Evolutionary conservation across 108 stramenopile species (phyloP).

Genomic region (Fragilariopsis cylindrus): DNA sequence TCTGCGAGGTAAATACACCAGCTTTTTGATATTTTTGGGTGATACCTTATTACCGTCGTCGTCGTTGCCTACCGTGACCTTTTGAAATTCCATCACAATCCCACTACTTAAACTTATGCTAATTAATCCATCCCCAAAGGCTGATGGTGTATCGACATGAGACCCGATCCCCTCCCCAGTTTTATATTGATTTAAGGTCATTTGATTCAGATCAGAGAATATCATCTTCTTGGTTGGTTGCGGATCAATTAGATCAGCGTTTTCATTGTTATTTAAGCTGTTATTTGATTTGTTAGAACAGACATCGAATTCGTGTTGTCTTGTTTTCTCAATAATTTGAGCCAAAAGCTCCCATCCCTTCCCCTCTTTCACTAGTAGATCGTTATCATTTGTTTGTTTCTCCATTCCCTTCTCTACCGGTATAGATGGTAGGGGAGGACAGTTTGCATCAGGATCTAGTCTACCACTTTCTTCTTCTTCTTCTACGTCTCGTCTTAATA

Average conservation of each 20-base stretch:
- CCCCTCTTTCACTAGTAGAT: constrained; percentile 49
- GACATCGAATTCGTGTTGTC: constrained; percentile 31
- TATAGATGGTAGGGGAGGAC: constrained; percentile 57
- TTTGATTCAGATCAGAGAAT: constrained; percentile 72
- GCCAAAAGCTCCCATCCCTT: constrained; percentile 78
- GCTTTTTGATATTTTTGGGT: constrained; percentile 37
- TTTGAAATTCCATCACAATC: constrained; percentile 88
- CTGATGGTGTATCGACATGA: constrained; percentile 84
- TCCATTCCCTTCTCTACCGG: constrained; percentile 20
- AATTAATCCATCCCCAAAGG: constrained; percentile 85
- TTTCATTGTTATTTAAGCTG: constrained; percentile 2
- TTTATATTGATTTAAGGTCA: constrained; percentile 84
- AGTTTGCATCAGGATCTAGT: constrained; percentile 23
- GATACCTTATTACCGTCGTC: not conserved
- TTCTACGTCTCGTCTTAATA: constrained; percentile 50
- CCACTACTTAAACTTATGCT: constrained; percentile 76
- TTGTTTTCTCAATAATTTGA: constrained; percentile 63
- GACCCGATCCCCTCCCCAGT: constrained; percentile 89
- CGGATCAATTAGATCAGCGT: not conserved
- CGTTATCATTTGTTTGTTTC: constrained; percentile 14
- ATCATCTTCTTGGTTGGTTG: not conserved
- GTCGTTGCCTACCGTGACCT: constrained; percentile 28
- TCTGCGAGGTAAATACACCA: constrained; percentile 74
- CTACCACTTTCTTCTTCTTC: not conserved
- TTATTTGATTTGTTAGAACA: constrained; percentile 7